Percentiles rank a stretch among this genome's conserved stretches.
Conservation (phyloP, 805 yeast species). For the Lachancea waltii region DNA sequence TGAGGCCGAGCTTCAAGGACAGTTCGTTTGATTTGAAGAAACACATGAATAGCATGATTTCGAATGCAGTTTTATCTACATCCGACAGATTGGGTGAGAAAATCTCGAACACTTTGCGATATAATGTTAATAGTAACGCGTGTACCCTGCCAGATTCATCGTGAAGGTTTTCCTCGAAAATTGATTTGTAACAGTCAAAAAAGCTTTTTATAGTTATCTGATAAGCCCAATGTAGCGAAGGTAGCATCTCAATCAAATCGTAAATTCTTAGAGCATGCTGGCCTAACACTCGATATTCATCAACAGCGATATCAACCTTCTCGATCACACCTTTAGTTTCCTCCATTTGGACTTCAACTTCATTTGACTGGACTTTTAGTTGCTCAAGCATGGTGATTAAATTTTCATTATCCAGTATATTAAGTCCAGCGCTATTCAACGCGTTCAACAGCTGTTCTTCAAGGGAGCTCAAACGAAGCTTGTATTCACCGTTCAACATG, state of each 20-base stretch:
- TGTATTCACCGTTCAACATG: constrained; percentile 53
- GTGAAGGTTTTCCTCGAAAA: constrained; percentile 21
- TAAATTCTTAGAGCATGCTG: constrained; percentile 46
- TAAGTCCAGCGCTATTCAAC: constrained; percentile 51
- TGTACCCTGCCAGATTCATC: constrained; percentile 22
- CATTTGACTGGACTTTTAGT: constrained; percentile 55
- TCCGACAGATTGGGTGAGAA: constrained; percentile 43
- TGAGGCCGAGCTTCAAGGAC: too few species aligned
- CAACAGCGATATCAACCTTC: constrained; percentile 44
- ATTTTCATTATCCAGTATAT: constrained; percentile 60
- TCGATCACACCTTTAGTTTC: constrained; percentile 52
- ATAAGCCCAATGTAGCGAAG: constrained; percentile 46
- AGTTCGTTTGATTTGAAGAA: constrained; percentile 7
- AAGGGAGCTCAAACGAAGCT: constrained; percentile 43
- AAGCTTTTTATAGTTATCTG: constrained; percentile 48
- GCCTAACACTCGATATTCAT: constrained; percentile 49
- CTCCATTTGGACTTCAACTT: constrained; percentile 45
- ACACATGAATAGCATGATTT: constrained; percentile 33
- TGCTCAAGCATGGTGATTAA: constrained; percentile 54
- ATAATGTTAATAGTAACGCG: constrained; percentile 35
- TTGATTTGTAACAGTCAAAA: constrained; percentile 29
- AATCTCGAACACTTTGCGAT: constrained; percentile 40
- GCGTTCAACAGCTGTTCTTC: constrained; percentile 55
- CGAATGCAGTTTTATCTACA: constrained; percentile 41
- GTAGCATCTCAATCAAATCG: constrained; percentile 39